Conservation (phyloP, 208 protist species). For the Leishmania tropica region DNA sequence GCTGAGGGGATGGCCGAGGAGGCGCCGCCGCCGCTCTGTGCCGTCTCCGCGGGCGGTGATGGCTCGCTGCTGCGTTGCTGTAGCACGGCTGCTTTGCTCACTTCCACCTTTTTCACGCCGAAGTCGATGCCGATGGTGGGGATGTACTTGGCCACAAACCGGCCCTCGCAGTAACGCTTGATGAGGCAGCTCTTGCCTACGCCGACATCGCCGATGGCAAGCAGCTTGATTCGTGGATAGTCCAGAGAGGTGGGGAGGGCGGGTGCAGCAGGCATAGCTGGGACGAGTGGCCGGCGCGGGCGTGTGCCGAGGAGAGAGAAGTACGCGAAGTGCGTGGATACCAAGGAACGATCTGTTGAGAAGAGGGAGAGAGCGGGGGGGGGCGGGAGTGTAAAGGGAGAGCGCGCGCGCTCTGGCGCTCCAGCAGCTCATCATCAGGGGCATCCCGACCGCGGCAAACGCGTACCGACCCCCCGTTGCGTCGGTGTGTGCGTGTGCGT, state of each 20-base stretch:
- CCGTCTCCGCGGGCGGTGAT: background rate
- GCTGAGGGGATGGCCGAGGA: conserved; percentile 15
- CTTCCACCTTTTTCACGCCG: conserved; percentile 91
- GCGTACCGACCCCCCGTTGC: background rate
- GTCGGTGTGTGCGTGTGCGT: too few relatives aligned
- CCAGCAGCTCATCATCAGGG: background rate
- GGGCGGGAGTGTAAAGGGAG: background rate
- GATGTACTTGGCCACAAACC: conserved; percentile 96
- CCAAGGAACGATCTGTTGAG: background rate
- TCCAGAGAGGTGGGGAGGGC: conserved; percentile 30
- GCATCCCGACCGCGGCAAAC: background rate
- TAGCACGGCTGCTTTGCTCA: conserved; percentile 30
- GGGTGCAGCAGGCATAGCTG: background rate
- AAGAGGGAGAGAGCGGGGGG: background rate
- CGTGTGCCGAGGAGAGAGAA: background rate
- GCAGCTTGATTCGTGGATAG: conserved; percentile 87
- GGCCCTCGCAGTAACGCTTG: conserved; percentile 96
- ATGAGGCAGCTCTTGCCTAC: conserved; percentile 96
- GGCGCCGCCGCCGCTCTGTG: background rate
- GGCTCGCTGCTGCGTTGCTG: conserved; percentile 1
- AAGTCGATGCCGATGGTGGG: conserved; percentile 98
- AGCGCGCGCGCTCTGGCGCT: background rate
- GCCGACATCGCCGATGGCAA: conserved; percentile 86
- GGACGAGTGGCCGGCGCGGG: background rate
- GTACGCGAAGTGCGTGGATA: background rate